Evolutionary conservation across 768 basidiomycete genomes (phyloP).

Genomic region (Gautieria morchelliformis): DNA sequence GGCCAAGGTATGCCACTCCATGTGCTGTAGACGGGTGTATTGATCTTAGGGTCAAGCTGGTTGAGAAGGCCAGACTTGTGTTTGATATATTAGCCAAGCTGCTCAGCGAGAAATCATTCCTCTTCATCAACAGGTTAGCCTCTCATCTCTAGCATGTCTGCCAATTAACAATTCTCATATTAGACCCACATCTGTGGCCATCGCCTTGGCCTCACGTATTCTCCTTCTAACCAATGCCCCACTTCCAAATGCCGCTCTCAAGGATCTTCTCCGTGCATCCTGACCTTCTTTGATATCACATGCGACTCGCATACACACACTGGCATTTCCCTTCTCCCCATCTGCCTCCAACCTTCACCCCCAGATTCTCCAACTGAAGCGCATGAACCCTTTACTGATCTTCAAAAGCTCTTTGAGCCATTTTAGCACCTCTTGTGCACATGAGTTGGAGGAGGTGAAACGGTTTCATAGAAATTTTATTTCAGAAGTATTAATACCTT

Average conservation of each 20-base stretch:
- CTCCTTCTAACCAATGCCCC: slow-evolving; percentile 49
- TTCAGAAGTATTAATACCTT: too few relatives aligned
- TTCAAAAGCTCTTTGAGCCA: neutral
- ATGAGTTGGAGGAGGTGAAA: too few relatives aligned
- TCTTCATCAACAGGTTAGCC: slow-evolving; percentile 42
- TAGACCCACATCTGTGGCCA: slow-evolving; percentile 57
- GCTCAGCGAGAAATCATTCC: slow-evolving; percentile 39
- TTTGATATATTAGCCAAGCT: slow-evolving; percentile 53
- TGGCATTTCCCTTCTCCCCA: slow-evolving; percentile 19
- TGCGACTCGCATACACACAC: slow-evolving; percentile 38
- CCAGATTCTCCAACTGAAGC: neutral
- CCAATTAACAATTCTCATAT: neutral
- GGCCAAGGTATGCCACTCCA: slow-evolving; percentile 44
- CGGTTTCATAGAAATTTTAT: neutral
- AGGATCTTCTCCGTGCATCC: slow-evolving; percentile 41
- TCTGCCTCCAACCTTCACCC: slow-evolving; percentile 12
- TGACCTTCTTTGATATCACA: slow-evolving; percentile 53
- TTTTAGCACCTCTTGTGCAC: neutral
- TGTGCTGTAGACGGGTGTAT: neutral
- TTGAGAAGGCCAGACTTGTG: slow-evolving; percentile 45
- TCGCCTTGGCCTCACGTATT: slow-evolving; percentile 59
- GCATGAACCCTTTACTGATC: neutral
- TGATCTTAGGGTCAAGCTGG: slow-evolving; percentile 31
- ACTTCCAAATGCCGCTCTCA: slow-evolving; percentile 52
- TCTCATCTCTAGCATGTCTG: neutral